Conservation (phyloP, 2,329 filamentous ascomycete species). For the Talaromyces funiculosus region DNA sequence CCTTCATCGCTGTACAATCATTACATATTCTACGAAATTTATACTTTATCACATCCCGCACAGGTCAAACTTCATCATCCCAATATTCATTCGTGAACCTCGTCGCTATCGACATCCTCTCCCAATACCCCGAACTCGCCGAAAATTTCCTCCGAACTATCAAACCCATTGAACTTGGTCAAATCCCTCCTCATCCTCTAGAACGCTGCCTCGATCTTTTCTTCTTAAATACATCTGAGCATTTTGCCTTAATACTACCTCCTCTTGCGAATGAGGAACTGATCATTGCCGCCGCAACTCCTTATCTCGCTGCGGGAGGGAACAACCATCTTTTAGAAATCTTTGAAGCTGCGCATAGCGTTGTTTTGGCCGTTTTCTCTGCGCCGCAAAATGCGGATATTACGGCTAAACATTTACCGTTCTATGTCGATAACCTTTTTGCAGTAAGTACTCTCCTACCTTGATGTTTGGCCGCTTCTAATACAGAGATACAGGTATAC, state of each 20-base stretch:
- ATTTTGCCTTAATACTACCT: constrained; percentile 67
- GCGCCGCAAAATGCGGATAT: constrained; percentile 70
- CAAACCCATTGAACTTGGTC: constrained; percentile 49
- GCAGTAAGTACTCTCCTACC: constrained; percentile 35
- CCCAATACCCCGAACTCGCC: constrained; percentile 61
- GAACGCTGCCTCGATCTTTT: constrained; percentile 75
- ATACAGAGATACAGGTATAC: constrained; percentile 52
- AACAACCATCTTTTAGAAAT: constrained; percentile 58
- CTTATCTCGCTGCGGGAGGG: constrained; percentile 62
- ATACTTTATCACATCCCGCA: constrained; percentile 73
- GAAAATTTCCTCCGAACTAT: constrained; percentile 63
- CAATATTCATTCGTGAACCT: constrained; percentile 81
- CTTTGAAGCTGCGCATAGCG: constrained; percentile 85
- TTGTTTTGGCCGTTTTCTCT: constrained; percentile 72
- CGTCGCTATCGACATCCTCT: constrained; percentile 73
- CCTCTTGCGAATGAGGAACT: constrained; percentile 64
- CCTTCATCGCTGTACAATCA: constrained; percentile 63
- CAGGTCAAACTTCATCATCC: constrained; percentile 69
- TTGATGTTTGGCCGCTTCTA: neutral
- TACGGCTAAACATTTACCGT: constrained; percentile 66
- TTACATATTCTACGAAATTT: constrained; percentile 70
- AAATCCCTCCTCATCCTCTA: constrained; percentile 59
- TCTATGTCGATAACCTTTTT: constrained; percentile 78
- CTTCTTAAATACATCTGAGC: constrained; percentile 81
- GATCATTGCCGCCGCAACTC: constrained; percentile 65